A percentile compares a stretch with the other conserved stretches of the same genome.
Conservation (phyloP, 495 filamentous ascomycete genomes). For the Talaromyces ruber region DNA sequence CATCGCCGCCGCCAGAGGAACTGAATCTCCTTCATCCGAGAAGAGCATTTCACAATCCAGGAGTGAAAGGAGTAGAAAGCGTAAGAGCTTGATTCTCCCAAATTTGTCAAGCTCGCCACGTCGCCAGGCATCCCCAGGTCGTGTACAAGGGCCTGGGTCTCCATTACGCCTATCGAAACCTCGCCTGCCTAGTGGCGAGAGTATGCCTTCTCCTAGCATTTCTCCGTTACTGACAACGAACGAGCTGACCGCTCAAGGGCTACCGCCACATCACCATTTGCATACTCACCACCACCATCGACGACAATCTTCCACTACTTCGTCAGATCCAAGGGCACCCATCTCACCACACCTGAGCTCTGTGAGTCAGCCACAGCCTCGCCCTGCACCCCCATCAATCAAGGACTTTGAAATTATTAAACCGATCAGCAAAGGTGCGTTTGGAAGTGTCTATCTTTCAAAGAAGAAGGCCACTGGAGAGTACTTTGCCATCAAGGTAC, state of each 20-base stretch:
- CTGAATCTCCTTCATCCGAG: conserved; percentile 88
- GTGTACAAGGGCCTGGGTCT: conserved; percentile 67
- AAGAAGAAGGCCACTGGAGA: conserved; percentile 98
- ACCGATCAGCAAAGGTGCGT: conserved; percentile 97
- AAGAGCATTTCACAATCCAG: conserved; percentile 60
- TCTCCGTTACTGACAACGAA: conserved; percentile 77
- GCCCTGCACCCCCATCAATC: conserved; percentile 86
- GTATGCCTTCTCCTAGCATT: conserved; percentile 72
- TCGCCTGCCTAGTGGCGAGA: conserved; percentile 66
- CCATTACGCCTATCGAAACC: conserved; percentile 83
- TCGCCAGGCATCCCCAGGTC: conserved; percentile 78
- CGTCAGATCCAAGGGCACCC: conserved; percentile 58
- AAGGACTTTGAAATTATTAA: conserved; percentile 99
- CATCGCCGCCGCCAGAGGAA: conserved; percentile 57
- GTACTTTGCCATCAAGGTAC: conserved; percentile 95
- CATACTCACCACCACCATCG: conserved; percentile 61
- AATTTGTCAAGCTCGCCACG: conserved; percentile 64
- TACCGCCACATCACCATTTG: conserved; percentile 28
- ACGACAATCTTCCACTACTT: conserved; percentile 80
- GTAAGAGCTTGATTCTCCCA: conserved; percentile 72
- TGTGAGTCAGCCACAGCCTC: conserved; percentile 60
- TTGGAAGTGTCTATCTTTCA: conserved; percentile 93
- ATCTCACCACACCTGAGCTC: conserved; percentile 70
- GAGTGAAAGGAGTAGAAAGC: conserved; percentile 68
- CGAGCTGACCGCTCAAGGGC: conserved; percentile 70